Evolutionary conservation across 495 filamentous ascomycete genomes (phyloP).

Genomic region (Podospora appendiculata): DNA sequence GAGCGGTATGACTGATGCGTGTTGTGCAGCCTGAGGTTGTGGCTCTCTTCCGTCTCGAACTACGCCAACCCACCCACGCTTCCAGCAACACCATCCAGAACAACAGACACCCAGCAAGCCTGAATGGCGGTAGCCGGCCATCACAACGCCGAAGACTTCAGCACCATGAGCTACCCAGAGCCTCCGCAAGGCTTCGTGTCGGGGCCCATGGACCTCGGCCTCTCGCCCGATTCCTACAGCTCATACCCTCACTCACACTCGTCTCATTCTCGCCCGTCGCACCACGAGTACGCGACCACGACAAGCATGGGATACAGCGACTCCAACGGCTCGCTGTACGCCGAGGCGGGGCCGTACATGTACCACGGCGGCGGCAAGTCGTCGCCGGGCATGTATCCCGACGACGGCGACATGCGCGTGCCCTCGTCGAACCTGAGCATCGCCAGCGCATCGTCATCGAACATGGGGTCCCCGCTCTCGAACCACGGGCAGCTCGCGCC

Average conservation of each 20-base stretch:
- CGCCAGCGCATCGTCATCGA: constrained; percentile 72
- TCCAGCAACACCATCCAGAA: too few relatives aligned
- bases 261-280: constrained; percentile 21
- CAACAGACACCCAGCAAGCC: neutral
- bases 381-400: constrained; percentile 35
- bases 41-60: constrained; percentile 4
- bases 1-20: constrained; percentile 14
- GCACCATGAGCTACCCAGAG: constrained; percentile 38
- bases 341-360: constrained; percentile 25
- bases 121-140: constrained; percentile 13
- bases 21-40: constrained; percentile 12
- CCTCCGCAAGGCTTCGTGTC: constrained; percentile 29
- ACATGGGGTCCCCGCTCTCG: constrained; percentile 73
- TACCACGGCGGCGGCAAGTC: constrained; percentile 26
- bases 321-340: constrained; percentile 21
- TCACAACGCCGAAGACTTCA: constrained; percentile 25
- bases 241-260: constrained; percentile 13
- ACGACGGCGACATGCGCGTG: constrained; percentile 40
- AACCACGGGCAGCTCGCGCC: constrained; percentile 50
- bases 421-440: constrained; percentile 58
- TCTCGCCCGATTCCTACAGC: constrained; percentile 31
- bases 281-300: constrained; percentile 31
- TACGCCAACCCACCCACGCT: constrained; percentile 1
- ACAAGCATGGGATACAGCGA: constrained; percentile 23
- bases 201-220: constrained; percentile 30